Percentiles rank a stretch among this genome's conserved stretches.
Conservation (phyloP, 805 yeast genomes). For the Trichomonascus vanleenenianus region DNA sequence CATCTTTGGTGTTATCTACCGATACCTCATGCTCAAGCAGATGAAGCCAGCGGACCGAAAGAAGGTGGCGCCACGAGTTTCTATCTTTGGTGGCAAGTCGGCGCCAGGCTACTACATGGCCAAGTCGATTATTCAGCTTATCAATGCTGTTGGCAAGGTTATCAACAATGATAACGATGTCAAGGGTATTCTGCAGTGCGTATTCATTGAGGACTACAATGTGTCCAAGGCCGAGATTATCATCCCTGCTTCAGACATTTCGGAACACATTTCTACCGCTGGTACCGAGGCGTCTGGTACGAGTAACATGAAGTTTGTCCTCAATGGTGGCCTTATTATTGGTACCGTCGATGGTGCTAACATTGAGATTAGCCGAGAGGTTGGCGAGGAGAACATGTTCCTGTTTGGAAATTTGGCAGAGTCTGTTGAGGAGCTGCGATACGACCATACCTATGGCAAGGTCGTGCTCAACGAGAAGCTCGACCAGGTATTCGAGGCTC, state of each 20-base stretch:
- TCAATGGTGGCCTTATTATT: constrained; percentile 87
- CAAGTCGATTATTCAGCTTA: constrained; percentile 76
- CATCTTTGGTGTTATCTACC: constrained; percentile 78
- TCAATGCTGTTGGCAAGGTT: constrained; percentile 73
- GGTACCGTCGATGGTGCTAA: constrained; percentile 98
- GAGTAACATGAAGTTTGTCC: constrained; percentile 89
- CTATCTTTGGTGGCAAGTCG: constrained; percentile 87
- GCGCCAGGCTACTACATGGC: constrained; percentile 99
- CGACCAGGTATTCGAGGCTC: constrained; percentile 51
- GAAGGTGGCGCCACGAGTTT: constrained; percentile 65
- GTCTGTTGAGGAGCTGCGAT: constrained; percentile 79
- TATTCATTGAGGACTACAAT: constrained; percentile 85
- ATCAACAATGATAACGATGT: constrained; percentile 71
- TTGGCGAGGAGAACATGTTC: constrained; percentile 89
- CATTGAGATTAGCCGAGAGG: constrained; percentile 88
- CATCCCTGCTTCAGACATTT: constrained; percentile 81
- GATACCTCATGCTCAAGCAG: constrained; percentile 70
- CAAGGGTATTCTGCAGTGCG: constrained; percentile 73
- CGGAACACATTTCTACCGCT: constrained; percentile 93
- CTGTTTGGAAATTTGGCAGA: constrained; percentile 87
- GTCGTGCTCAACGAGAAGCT: constrained; percentile 53
- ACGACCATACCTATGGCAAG: constrained; percentile 58
- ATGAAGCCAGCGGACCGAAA: constrained; percentile 54
- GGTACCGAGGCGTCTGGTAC: constrained; percentile 98
- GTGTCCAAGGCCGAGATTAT: constrained; percentile 91